Evolutionary conservation across 441 rosid genomes (phyloP), one percentile per base, ranked within the genome.

Genomic region (Populus trichocarpa): DNA sequence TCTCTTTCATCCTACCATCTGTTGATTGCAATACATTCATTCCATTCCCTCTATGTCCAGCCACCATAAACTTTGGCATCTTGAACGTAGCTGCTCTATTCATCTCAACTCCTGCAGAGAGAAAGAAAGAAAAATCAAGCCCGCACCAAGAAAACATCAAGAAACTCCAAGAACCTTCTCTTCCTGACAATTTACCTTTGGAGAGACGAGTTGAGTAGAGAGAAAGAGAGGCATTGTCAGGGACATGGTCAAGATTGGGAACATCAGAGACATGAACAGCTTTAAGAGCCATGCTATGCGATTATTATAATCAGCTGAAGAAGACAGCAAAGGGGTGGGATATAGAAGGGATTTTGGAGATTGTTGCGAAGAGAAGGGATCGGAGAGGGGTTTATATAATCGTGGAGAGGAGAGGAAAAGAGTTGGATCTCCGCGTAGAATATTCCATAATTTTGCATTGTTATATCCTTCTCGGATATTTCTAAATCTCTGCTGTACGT

Each of bases 21-120:
- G 82, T 22, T 16, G 98, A 84, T 40, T 87, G 89, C 72, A 87
- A 69, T 46, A 46, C 20, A 83, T 95, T 95, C 99, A 92, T 93
- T 18, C 98, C 99, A 70, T 84, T 85, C 1, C 99, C 99, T 82
- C 99, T 86, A 76, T 95, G 99, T 6, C 99, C 99, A 20, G 89
- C 72, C 69, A 94, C 92, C 86, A 90, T 32, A 81, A 95, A 95
- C 88, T 89, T 89, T 1, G 97, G 90, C 32, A 84, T 67, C 84
- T 80, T 85, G 75, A 76, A 86, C 83, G 89, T 35, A 64, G 73
- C 69, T 50, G 69, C 69, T 50, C 70, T 78, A 16, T 61, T 80
- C 75, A 82, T 30, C 59, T 88, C 93, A 80, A 81, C 75, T 20
- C 88, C 93, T 93, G 64, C 63, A 26, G 28, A 26, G 2, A 83